Evolutionary conservation across 129 eudicot species (phyloP).

Genomic region (Lonicera japonica): DNA sequence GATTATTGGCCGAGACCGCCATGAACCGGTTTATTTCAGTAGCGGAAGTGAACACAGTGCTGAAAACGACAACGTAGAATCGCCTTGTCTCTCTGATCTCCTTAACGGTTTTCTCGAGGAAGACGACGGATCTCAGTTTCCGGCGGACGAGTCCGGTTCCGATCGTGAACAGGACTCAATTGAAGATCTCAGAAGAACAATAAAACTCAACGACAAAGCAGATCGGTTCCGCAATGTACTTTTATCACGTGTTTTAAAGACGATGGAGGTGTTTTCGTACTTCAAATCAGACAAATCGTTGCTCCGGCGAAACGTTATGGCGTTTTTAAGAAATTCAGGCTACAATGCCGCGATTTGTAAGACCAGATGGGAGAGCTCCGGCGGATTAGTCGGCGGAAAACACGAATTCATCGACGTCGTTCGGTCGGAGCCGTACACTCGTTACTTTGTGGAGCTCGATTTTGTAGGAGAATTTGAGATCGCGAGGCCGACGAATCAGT

Average conservation of each 20-base stretch:
- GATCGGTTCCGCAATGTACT: conserved; percentile 43
- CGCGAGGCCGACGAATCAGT: conserved; percentile 55
- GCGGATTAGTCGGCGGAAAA: conserved; percentile 63
- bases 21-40: conserved; percentile 30
- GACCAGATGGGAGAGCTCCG: conserved; percentile 59
- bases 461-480: conserved; percentile 62
- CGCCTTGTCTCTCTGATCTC: conserved; percentile 58
- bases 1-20: conserved; percentile 31
- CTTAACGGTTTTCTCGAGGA: conserved; percentile 35
- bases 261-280: conserved; percentile 32
- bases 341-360: conserved; percentile 82
- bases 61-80: conserved; percentile 18
- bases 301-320: conserved; percentile 51
- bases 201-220: conserved; percentile 7
- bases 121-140: conserved; percentile 10
- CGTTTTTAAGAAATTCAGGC: conserved; percentile 41
- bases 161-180: conserved; percentile 26
- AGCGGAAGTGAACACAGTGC: conserved; percentile 64
- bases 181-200: conserved; percentile 13
- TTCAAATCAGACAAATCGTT: conserved; percentile 21
- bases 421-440: conserved; percentile 10
- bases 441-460: conserved; percentile 60
- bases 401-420: conserved; percentile 78
- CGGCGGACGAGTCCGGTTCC: conserved; percentile 28
- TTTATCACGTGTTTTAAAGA: conserved; percentile 26